Evolutionary conservation across 192 early-diverging fungal genomes (phyloP).

Genomic region (Thamnidium elegans): DNA sequence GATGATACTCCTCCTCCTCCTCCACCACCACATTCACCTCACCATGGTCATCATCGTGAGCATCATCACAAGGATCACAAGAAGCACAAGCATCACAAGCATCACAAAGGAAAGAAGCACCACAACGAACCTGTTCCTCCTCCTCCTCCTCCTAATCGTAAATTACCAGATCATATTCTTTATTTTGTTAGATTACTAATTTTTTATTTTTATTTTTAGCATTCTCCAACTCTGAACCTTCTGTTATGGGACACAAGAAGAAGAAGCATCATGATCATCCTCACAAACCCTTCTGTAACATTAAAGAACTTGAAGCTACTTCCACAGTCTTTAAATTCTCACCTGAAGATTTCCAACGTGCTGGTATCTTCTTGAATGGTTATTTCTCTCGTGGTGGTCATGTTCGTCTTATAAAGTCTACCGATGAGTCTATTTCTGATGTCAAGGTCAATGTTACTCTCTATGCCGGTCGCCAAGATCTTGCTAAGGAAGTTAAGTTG

Average conservation of each 20-base stretch:
- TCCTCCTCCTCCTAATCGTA: neutral
- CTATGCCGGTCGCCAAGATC: conserved; percentile 5
- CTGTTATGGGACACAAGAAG: neutral
- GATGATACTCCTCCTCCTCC: neutral
- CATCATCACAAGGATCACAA: neutral
- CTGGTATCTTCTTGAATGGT: conserved; percentile 18
- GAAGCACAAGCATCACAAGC: neutral
- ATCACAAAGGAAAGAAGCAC: neutral
- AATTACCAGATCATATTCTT: neutral
- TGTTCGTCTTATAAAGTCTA: neutral
- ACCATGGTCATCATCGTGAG: neutral
- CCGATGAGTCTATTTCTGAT: neutral
- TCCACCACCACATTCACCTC: neutral
- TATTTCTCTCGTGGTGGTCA: conserved; percentile 12
- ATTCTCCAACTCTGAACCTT: too few species aligned
- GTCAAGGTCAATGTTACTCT: conserved; percentile 24
- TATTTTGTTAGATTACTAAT: neutral
- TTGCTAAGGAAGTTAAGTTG: conserved; percentile 6
- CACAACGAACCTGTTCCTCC: neutral
- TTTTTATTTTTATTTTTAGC: neutral
- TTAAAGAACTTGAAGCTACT: neutral
- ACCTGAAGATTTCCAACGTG: conserved; percentile 25
- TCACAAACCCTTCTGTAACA: conserved; percentile 11
- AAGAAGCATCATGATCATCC: neutral
- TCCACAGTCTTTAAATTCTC: conserved; percentile 25